Percentiles rank a stretch among this genome's conserved stretches.
Evolutionary conservation across 495 filamentous ascomycete species (phyloP).

Genomic region (Aspergillus asperescens): DNA sequence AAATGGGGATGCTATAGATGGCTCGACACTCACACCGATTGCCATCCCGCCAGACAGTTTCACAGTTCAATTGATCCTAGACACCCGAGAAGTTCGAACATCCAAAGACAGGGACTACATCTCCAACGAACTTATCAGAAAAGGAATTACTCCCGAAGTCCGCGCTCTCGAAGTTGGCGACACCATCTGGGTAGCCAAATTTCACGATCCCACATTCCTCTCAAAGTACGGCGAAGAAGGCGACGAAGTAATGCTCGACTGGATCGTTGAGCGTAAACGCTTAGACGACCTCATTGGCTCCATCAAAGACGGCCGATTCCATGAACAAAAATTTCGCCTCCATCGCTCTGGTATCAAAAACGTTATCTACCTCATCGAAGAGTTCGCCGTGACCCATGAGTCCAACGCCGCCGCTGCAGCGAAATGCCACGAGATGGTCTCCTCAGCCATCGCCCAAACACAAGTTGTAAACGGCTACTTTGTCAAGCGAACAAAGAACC

Average conservation of each 20-base stretch:
- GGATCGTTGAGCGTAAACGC: constrained; percentile 77
- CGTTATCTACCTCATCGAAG: constrained; percentile 77
- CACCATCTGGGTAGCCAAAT: constrained; percentile 75
- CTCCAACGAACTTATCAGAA: constrained; percentile 61
- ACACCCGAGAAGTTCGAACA: constrained; percentile 73
- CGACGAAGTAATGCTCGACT: constrained; percentile 73
- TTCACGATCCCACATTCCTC: constrained; percentile 52
- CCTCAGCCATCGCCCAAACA: constrained; percentile 70
- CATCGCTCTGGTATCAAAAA: constrained; percentile 65
- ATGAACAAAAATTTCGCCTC: constrained; percentile 81
- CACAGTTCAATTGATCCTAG: constrained; percentile 67
- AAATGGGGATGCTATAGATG: not conserved
- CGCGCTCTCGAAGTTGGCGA: constrained; percentile 70
- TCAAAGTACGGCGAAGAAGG: constrained; percentile 55
- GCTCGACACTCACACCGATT: constrained; percentile 44
- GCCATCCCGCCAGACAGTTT: constrained; percentile 58
- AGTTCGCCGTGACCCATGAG: constrained; percentile 52
- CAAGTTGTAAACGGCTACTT: constrained; percentile 82
- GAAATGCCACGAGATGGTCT: constrained; percentile 60
- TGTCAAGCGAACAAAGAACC: constrained; percentile 66
- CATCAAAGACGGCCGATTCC: constrained; percentile 79
- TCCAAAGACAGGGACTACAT: constrained; percentile 76
- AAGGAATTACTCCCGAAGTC: constrained; percentile 59
- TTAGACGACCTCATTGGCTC: constrained; percentile 74
- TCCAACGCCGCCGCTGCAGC: constrained; percentile 28